phyloP scores from a whole-genome alignment of 2,329 filamentous ascomycete genomes.

The Fusarium azukiicola region DNA sequence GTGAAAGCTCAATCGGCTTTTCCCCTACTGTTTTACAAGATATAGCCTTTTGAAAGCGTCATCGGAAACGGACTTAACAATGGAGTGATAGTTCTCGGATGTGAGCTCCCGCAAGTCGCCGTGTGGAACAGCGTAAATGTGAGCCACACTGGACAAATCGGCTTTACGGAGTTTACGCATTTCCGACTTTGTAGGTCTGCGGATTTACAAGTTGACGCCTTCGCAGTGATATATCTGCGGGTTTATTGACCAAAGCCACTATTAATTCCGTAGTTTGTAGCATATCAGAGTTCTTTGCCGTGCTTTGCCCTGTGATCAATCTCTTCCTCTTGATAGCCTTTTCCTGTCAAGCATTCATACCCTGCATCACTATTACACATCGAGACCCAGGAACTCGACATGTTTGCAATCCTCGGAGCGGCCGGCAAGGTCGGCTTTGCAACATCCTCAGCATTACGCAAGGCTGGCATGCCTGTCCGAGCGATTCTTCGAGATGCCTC shows the following conservation, averaged over 20 bases:
- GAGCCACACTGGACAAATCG: not conserved
- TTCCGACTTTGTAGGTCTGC: not conserved
- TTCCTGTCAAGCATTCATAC: not conserved
- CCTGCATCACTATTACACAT: not conserved
- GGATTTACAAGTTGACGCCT: not conserved
- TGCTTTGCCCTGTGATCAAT: not conserved
- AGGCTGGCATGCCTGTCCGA: not conserved
- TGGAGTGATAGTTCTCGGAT: no score
- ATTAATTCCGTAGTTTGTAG: not conserved
- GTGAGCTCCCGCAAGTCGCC: no score
- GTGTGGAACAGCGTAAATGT: no score
- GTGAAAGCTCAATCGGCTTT: no score
- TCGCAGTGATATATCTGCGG: not conserved
- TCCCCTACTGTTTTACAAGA: no score
- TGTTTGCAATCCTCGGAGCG: conserved; percentile 1
- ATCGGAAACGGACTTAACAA: no score
- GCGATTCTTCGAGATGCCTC: conserved; percentile 5
- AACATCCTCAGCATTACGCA: not conserved
- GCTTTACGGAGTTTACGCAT: not conserved
- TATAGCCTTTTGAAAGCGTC: no score
- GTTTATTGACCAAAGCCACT: not conserved
- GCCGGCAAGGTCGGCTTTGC: conserved; percentile 1
- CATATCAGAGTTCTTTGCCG: not conserved
- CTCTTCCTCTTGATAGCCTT: not conserved
- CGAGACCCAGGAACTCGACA: not conserved